Conservation (phyloP, 345 rosid genomes). For the Acer negundo region DNA sequence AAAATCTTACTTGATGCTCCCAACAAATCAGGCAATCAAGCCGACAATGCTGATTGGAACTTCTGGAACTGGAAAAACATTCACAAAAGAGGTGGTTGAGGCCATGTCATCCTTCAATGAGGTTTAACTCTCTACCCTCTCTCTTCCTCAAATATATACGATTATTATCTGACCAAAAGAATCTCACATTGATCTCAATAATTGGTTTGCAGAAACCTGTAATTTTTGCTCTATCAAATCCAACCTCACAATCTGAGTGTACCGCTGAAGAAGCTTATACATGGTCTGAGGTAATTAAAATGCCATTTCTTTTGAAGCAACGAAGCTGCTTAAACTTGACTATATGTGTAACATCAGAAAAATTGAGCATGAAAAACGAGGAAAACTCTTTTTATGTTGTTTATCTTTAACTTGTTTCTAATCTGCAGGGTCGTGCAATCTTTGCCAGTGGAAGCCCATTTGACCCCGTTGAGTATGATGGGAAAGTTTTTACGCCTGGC, state of each 20-base stretch:
- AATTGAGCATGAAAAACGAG: neutral
- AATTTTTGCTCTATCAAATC: conserved; percentile 92
- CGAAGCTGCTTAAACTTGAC: neutral
- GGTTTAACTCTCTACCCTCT: conserved; percentile 41
- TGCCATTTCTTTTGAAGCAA: neutral
- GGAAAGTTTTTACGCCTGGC: conserved; percentile 73
- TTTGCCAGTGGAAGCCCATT: conserved; percentile 99
- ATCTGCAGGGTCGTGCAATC: conserved; percentile 82
- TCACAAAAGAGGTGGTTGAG: conserved; percentile 89
- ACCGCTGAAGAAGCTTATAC: conserved; percentile 95
- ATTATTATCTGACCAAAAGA: conserved; percentile 6
- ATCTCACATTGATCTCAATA: conserved; percentile 17
- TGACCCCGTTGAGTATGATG: conserved; percentile 70
- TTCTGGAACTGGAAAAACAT: conserved; percentile 89
- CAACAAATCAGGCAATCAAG: conserved; percentile 65
- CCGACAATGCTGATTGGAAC: conserved; percentile 94
- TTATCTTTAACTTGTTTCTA: neutral
- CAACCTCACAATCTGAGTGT: conserved; percentile 96
- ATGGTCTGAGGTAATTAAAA: conserved; percentile 73
- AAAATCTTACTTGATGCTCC: conserved; percentile 4
- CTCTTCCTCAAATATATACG: conserved; percentile 1
- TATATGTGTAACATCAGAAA: neutral
- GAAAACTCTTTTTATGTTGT: neutral
- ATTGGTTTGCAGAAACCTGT: conserved; percentile 71
- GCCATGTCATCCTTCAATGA: conserved; percentile 80